Evolutionary conservation across 2,329 filamentous ascomycete genomes (phyloP), one percentile per base, ranked within the genome.

Genomic region (Aspergillus phoenicis): DNA sequence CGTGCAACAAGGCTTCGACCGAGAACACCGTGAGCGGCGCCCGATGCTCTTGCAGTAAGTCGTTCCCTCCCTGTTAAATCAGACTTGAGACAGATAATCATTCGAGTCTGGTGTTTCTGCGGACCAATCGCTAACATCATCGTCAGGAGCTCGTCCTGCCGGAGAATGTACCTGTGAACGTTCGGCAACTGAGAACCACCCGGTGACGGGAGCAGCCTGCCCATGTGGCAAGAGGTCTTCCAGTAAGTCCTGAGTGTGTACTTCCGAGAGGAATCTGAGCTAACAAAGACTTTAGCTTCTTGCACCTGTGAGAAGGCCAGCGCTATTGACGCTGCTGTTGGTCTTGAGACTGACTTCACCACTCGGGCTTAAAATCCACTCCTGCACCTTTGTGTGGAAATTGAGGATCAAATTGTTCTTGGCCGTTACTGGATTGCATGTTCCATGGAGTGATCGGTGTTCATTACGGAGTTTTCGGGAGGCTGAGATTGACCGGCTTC

Each of bases 281-380:
- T 71, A 53, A 70, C 54, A 30, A 24, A n/a, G 8, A 13, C 13
- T 26, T 47, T 62, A 88, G 87, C 81, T 73, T 87, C 84, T 24
- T 95, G 91, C 80, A 95, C 90, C n/a, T 97, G 93, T 75, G 89
- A 92, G 77, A 93, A 91, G 76, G 85, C 85, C 17, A 75, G 84
- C 52, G 84, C 85, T 66, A 84, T 86, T 57, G 85, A 85, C 41
- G 82, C 83, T 61, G 86, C 89, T 66, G 84, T 87, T 28, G 79
- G 89, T 30, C 54, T 77, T 68, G 93, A 97, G 85, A 91, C 85
- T 53, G 93, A 97, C 78, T 97, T 97, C 74, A 97, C 93, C 39
- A 91, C 89, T 58, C 87, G 85, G 80, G 63, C 67, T 41, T 64
- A 33, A 58, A 51, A 8, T 17, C 11, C 26, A 17, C 47, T 51